Base-by-base conservation (phyloP, 1,284 basidiomycete species). In the Pseudozyma tsukubaensis region DNA sequence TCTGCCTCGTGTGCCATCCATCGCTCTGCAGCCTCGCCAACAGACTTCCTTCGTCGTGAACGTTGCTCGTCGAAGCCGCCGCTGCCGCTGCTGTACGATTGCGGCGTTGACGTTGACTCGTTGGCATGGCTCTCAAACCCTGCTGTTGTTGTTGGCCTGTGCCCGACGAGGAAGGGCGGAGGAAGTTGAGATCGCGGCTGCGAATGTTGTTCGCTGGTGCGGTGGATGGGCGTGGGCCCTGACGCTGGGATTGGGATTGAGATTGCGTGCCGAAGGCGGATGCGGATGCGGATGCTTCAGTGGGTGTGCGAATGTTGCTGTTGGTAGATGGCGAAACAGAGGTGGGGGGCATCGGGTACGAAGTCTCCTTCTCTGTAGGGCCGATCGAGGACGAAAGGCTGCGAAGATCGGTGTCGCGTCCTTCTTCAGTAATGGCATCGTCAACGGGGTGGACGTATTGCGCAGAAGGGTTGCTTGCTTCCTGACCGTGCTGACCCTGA, bases 1-100 rank as follows among this genome's bases (percentile, higher is more conserved):
- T 72, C 58, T 78, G 77, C 14, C 77, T 42, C 16, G 74, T 61
- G 21, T 76, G 76, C 77, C 77, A 78, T 21, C 75, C 77, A 52
- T 78, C 77, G 32, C 60, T 63, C 18, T 72, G 74, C n/a, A 78
- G 50, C 9, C 77, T 60, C 0, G 70, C 60, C 12, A 74, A 9
- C 18, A 54, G 16, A 12, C 56, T 54, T 0, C 64, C 77, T 24
- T 79, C 74, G 42, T 74, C 75, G 6, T 74, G 59, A 11, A 29
- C 6, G 24, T 29, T 29, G 24, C 24, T 29, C 24, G 45, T 21
- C 10, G 12, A 32, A 14, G 14, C 45, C 21, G 29, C 45, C 24
- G 24, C 24, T 6, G 24, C 47, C 5, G n/a, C 24, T 9, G 65
- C 65, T 18, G 61, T 69, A 3, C 61, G 16, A 8, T 45, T 61